Evolutionary conservation across 2,329 filamentous ascomycete species (phyloP).

Genomic region (Penicillium paneum): DNA sequence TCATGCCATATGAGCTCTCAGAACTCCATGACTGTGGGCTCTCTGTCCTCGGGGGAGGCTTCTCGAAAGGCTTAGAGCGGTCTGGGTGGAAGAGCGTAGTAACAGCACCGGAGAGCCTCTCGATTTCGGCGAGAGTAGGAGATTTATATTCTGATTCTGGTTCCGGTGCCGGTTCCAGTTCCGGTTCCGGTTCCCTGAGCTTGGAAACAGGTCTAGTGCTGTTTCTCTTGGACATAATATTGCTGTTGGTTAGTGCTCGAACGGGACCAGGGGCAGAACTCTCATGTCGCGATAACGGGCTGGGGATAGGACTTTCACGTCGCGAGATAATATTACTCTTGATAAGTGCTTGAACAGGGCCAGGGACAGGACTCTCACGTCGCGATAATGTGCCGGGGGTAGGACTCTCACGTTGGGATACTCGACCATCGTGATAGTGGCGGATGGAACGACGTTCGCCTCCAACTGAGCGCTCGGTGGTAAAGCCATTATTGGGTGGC

Average conservation of each 20-base stretch:
- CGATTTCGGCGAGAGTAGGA: not conserved
- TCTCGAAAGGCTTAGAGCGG: not conserved
- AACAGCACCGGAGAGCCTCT: not conserved
- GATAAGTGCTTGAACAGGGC: not conserved
- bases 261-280: too few relatives aligned
- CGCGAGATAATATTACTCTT: not conserved
- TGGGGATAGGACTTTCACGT: too few relatives aligned
- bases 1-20: not conserved
- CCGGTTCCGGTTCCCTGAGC: not conserved
- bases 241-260: not conserved
- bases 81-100: not conserved
- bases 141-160: not conserved
- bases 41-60: too few relatives aligned
- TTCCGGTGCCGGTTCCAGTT: too few relatives aligned
- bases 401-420: not conserved
- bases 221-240: not conserved
- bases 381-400: not conserved
- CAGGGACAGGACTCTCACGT: not conserved
- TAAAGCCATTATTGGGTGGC: not conserved
- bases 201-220: not conserved
- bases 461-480: not conserved
- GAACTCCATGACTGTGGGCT: too few relatives aligned
- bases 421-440: not conserved
- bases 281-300: too few relatives aligned
- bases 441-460: slow-evolving; percentile 2